Evolutionary conservation across 1,284 basidiomycete species (phyloP), one percentile per base, ranked within the genome.

Genomic region (Irpex rosettiformis): DNA sequence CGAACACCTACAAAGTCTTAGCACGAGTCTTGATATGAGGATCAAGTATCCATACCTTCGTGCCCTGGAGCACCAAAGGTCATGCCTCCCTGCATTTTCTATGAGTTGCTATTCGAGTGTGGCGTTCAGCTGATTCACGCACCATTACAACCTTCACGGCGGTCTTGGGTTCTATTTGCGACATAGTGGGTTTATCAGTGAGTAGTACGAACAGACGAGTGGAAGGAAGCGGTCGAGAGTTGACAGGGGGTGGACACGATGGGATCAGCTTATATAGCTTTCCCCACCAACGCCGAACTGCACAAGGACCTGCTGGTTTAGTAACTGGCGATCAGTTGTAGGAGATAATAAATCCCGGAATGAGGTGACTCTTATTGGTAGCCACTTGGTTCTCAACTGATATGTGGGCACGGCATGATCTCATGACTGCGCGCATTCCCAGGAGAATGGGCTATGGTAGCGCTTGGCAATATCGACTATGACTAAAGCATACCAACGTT

Each of bases 61-160:
- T 68, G 76, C 5, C 78, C 77, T 11, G 73, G 62, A 4, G 62
- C 67, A n/a, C 79, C 79, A 30, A 81, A 67, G 24, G 77, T 79
- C 79, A 79, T 79, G 10, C 79, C 77, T 4, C 79, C 79, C 77
- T 78, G 55, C 22, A 28, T 18, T 4, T 10, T 37, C 25, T 11
- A 18, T 16, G 18, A 24, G 33, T 4, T 16, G 6, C n/a, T 8
- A 13, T 21, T n/a, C 25, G n/a, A 3, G 13, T 22, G 24, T 24
- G n/a, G 18, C 8, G 11, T 4, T n/a, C n/a, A 16, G 2, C 1
- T 22, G 21, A n/a, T 11, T 45, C 1, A 24, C 47, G 1, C 11
- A 55, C 76, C 76, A 77, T 76, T 49, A 78, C 75, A 37, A 78
- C 66, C 53, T 77, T 77, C 55, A 77, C 60, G 7, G 66, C 63